Conservation (phyloP, 2,329 filamentous ascomycete species). For the Pseudogymnoascus sp. region DNA sequence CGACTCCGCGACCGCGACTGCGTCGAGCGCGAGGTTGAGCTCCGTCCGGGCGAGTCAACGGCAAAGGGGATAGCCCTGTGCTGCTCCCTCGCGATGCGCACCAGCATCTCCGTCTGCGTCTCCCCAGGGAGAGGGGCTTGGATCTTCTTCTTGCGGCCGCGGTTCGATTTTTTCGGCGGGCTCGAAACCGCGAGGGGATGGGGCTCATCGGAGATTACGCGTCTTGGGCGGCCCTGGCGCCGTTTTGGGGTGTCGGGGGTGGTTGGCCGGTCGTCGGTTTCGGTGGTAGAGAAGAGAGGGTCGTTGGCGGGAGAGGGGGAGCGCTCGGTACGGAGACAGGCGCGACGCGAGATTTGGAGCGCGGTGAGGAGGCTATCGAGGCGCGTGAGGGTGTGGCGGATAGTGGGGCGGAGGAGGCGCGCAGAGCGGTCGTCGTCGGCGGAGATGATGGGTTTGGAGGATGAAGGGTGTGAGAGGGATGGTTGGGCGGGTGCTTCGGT, state of each 20-base stretch:
- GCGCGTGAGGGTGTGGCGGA: conserved; percentile 61
- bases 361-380: conserved; percentile 63
- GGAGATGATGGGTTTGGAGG: conserved; percentile 47
- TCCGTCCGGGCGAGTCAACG: neutral
- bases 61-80: neutral
- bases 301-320: conserved; percentile 34
- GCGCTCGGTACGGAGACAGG: conserved; percentile 37
- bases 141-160: conserved; percentile 34
- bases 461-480: neutral
- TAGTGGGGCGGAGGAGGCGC: conserved; percentile 56
- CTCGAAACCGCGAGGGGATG: neutral
- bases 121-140: conserved; percentile 38
- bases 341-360: conserved; percentile 59
- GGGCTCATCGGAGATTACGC: neutral
- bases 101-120: conserved; percentile 38
- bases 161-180: neutral
- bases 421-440: conserved; percentile 65
- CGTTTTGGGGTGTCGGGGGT: neutral
- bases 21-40: neutral
- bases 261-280: neutral
- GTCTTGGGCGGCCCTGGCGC: neutral
- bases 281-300: conserved; percentile 10
- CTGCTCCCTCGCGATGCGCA: conserved; percentile 39
- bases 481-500: neutral
- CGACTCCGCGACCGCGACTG: neutral